Conservation (phyloP, 1,139 yeast genomes). For the Lodderomyces parapsilosis region DNA sequence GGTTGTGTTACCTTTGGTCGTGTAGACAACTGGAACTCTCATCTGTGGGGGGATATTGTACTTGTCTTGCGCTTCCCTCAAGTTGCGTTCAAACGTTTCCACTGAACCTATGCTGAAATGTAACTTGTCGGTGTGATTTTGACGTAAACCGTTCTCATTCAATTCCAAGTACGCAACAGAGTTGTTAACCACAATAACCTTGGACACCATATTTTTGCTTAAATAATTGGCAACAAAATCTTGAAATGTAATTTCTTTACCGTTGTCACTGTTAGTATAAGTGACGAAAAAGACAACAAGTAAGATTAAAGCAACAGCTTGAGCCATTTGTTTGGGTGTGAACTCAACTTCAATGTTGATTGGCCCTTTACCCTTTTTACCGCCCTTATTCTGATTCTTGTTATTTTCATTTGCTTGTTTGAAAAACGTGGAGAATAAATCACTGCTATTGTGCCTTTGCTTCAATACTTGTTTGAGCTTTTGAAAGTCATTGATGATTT, state of each 20-base stretch:
- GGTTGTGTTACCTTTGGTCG: conserved; percentile 63
- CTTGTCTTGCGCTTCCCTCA: conserved; percentile 72
- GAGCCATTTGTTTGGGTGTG: conserved; percentile 28
- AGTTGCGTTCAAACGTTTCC: conserved; percentile 83
- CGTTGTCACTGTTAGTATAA: conserved; percentile 19
- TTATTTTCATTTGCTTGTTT: conserved; percentile 8
- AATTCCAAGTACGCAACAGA: conserved; percentile 39
- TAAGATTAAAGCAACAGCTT: conserved; percentile 21
- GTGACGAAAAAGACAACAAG: conserved; percentile 10
- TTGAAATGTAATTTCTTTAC: conserved; percentile 44
- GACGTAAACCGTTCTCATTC: conserved; percentile 36
- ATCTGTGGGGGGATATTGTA: conserved; percentile 61
- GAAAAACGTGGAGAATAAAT: conserved; percentile 4
- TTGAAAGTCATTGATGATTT: conserved; percentile 10
- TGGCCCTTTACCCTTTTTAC: conserved; percentile 10
- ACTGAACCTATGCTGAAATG: conserved; percentile 86
- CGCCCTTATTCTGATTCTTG: conserved; percentile 9
- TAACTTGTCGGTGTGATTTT: conserved; percentile 22
- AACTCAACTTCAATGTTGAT: conserved; percentile 23
- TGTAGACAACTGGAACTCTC: conserved; percentile 81
- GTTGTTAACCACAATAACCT: conserved; percentile 39
- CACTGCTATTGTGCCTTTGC: conserved; percentile 2
- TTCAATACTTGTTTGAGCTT: conserved; percentile 4
- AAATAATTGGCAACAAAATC: conserved; percentile 42
- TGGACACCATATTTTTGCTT: conserved; percentile 37